phyloP scores from a whole-genome alignment of 352 stramenopile species.

The Pythium utonaiense region DNA sequence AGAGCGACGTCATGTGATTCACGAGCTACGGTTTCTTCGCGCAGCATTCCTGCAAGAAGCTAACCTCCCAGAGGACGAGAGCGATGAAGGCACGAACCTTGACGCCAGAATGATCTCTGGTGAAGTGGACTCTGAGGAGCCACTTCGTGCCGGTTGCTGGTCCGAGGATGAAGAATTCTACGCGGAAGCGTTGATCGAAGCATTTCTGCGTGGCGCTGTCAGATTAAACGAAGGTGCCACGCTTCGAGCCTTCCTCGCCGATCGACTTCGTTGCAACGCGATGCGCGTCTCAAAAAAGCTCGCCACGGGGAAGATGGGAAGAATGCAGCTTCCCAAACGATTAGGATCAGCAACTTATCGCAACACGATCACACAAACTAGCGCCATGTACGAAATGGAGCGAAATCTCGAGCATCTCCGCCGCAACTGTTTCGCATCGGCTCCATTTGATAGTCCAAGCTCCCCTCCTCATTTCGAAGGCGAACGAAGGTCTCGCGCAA shows the following conservation, averaged over 20 bases:
- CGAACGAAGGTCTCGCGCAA: too few relatives aligned
- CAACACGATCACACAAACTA: too few relatives aligned
- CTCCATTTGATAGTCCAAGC: too few relatives aligned
- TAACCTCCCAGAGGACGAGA: background rate
- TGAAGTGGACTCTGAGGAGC: background rate
- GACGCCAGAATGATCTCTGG: background rate
- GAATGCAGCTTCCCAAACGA: too few relatives aligned
- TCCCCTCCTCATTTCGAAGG: too few relatives aligned
- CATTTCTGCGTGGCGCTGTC: slow-evolving; percentile 30
- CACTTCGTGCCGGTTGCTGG: background rate
- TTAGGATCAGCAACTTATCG: too few relatives aligned
- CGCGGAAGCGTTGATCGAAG: background rate
- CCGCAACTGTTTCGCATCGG: too few relatives aligned
- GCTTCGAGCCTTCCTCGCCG: slow-evolving; percentile 79
- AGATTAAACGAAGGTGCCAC: slow-evolving; percentile 74
- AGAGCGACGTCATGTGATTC: background rate
- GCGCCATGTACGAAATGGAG: too few relatives aligned
- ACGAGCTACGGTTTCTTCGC: background rate
- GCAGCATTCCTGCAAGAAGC: background rate
- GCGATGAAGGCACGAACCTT: background rate
- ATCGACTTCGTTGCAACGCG: slow-evolving; percentile 89
- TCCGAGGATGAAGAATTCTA: background rate
- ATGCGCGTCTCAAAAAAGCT: slow-evolving; percentile 95
- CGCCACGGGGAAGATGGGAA: slow-evolving; percentile 31
- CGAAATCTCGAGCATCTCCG: too few relatives aligned